Base-by-base conservation (phyloP, 2,329 filamentous ascomycete genomes). In the Tolypocladium inflatum region DNA sequence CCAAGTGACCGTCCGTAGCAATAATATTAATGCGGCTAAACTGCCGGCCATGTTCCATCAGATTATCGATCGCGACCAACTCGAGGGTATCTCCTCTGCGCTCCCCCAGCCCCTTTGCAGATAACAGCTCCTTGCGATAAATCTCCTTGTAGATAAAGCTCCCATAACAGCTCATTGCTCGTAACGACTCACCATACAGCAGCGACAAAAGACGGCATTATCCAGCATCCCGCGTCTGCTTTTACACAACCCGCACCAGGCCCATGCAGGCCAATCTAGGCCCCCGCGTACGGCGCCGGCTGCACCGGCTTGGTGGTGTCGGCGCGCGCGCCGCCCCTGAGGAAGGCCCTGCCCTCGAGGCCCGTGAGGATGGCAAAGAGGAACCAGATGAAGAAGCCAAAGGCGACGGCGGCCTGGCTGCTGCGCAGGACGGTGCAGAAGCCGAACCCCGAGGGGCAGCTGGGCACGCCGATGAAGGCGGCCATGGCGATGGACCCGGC, bases 401-500 rank as follows among this genome's bases (percentile, higher is more conserved):
- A 86, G 0, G 81, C 87, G 10, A 83, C 78, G 2, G 81, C 84
- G 4, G 86, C 86, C 73, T 88, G 83, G 10, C 81, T 74, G 13
- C 81, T 75, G 51, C 78, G 76, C 71, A 58, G 51, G 15, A 51
- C 45, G 43, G 43, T n/a, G 59, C 89, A 92, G 19, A 76, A 77
- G 21, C 71, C 75, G 54, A 73, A 75, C 48, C 74, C 77, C 67
- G 84, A 86, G 11, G 42, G 21, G 58, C 80, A 75, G 10, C 69
- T 72, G 0, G 82, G 75, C 19, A 81, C 78, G 56, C 82, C 81
- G 58, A 91, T 73, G 57, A 78, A 78, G 23, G 85, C 86, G 0
- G 88, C 90, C 13, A 92, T 73, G 0, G 90, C 90, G 63, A 95
- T 86, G 66, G 91, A 88, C 8, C 90, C 91, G 0, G 88, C 86